phyloP scores from a whole-genome alignment of 208 protist species.

The Lotmaria passim region DNA sequence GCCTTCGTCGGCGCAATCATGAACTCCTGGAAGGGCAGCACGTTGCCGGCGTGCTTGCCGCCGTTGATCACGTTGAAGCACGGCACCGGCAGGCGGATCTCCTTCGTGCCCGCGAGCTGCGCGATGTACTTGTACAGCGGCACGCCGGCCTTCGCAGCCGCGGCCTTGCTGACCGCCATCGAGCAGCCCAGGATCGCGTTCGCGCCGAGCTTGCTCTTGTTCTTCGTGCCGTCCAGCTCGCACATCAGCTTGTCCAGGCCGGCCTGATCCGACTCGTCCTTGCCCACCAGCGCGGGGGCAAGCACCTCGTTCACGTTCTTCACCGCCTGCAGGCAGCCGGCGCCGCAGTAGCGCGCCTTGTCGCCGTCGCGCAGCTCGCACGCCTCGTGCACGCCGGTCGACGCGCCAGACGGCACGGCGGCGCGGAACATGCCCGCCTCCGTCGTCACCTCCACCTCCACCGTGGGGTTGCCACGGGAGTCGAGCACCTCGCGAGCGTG shows the following conservation, averaged over 20 bases:
- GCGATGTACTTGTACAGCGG: constrained; percentile 97
- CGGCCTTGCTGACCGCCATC: constrained; percentile 97
- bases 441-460: constrained; percentile 97
- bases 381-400: constrained; percentile 98
- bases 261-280: constrained; percentile 88
- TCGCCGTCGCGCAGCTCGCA: constrained; percentile 97
- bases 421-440: constrained; percentile 96
- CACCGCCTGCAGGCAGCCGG: constrained; percentile 97
- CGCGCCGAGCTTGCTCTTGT: constrained; percentile 97
- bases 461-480: constrained; percentile 91
- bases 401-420: constrained; percentile 98
- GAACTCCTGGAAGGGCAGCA: constrained; percentile 96
- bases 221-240: constrained; percentile 96
- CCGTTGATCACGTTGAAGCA: constrained; percentile 99
- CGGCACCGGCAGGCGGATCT: constrained; percentile 91
- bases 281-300: constrained; percentile 92
- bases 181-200: constrained; percentile 99
- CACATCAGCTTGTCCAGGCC: constrained; percentile 95
- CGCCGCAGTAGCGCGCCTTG: constrained; percentile 95
- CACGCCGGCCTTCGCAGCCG: constrained; percentile 80
- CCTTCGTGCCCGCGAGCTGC: constrained; percentile 89
- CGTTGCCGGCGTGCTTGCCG: constrained; percentile 98
- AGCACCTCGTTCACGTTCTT: constrained; percentile 97
- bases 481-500: constrained; percentile 89
- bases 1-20: constrained; percentile 98